Evolutionary conservation across 139 green algal species (phyloP), one percentile per base, ranked within the genome.

Genomic region (Picochlorum costavermella): DNA sequence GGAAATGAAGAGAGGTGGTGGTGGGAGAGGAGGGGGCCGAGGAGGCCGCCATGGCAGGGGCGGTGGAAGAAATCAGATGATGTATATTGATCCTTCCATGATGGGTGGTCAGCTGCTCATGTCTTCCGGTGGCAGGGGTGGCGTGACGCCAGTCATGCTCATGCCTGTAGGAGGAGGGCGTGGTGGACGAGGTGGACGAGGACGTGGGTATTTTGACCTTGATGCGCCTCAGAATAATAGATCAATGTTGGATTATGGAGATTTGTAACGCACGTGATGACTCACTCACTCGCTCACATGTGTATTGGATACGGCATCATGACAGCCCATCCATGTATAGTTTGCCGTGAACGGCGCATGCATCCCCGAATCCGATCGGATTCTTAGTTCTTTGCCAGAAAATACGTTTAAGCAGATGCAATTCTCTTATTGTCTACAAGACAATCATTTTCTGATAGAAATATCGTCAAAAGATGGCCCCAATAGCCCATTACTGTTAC

Each of bases 191-290:
- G 61, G 53, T 23, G 29, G 68, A 6, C 58, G 75, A n/a, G 55
- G 69, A 28, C 58, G n/a, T 16, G 37, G 48, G 9, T 95, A 95
- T 61, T 86, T 79, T 33, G 87, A 95, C 58, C 64, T 95, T 5
- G 88, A 95, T 67, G 79, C 81, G 9, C 88, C 88, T 2, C 65
- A 76, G 11, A 91, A 95, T 69, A 91, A 95, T 75, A 72, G 88
- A 1, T 75, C 78, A 0, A 83, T 94, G 60, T 65, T 95, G 14
- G 86, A 94, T 63, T 95, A 95, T 75, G 85, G 85, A 3, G 88
- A 95, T 70, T 61, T 95, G 36, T 95, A 28, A 29, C 33, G 33
- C 33, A 40, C 33, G 33, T 40, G 33, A 40, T 40, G 46, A 23
- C 46, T 25, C 5, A 53, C 20, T 23, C 20, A 23, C 20, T 23